Conservation (phyloP, 805 yeast species). For the Starmerella sirachaensis region DNA sequence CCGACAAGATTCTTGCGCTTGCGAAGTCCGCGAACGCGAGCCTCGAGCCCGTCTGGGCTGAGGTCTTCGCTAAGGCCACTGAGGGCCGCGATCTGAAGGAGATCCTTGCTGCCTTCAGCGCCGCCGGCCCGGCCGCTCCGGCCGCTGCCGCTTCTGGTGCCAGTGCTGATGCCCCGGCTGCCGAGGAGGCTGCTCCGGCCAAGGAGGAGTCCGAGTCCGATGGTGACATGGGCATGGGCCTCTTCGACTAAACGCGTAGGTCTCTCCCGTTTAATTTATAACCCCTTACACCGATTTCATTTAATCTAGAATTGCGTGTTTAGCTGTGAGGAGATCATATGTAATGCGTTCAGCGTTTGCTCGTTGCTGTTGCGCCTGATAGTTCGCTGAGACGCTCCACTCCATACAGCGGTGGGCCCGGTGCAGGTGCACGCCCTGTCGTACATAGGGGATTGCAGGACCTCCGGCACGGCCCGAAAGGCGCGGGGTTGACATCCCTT, state of each 20-base stretch:
- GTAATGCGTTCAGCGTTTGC: no score
- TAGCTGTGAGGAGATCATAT: no score
- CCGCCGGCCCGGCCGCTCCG: slow-evolving; percentile 87
- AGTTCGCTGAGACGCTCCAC: no score
- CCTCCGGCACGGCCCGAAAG: no score
- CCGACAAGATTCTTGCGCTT: slow-evolving; percentile 65
- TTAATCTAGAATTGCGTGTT: no score
- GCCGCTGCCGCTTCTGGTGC: slow-evolving; percentile 64
- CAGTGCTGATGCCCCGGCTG: slow-evolving; percentile 58
- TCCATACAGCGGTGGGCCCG: no score
- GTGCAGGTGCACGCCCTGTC: no score
- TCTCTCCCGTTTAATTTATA: slow-evolving; percentile 12
- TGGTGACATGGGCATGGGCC: slow-evolving; percentile 91
- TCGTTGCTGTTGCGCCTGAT: no score
- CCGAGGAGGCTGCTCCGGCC: slow-evolving; percentile 47
- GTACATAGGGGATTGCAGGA: no score
- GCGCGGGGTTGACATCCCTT: no score
- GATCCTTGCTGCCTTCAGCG: slow-evolving; percentile 48
- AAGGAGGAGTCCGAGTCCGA: slow-evolving; percentile 56
- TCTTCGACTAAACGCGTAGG: slow-evolving; percentile 66
- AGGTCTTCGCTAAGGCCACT: slow-evolving; percentile 73
- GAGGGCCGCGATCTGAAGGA: slow-evolving; percentile 77
- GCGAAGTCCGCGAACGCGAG: slow-evolving; percentile 48
- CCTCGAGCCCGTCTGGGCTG: slow-evolving; percentile 70
- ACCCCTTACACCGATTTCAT: no score